Conservation (phyloP, 176 grass and related monocot species). For the Saccharum spontaneum region DNA sequence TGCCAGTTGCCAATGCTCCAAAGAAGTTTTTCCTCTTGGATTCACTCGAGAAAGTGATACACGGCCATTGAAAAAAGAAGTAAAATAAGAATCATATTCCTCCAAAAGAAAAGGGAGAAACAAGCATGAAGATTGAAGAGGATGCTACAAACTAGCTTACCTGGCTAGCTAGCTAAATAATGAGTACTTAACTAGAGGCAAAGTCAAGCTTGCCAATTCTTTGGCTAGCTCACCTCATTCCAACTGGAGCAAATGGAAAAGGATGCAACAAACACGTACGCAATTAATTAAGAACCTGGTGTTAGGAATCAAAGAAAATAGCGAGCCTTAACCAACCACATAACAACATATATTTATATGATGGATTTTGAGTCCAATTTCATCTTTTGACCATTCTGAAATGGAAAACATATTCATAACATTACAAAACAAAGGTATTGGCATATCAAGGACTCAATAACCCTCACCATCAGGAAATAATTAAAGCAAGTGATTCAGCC, state of each 20-base stretch:
- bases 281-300: neutral
- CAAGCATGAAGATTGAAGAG: neutral
- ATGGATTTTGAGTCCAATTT: neutral
- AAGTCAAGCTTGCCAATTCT: constrained; percentile 39
- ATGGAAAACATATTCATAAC: neutral
- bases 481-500: too few species aligned
- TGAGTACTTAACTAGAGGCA: constrained; percentile 16
- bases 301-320: neutral
- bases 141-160: neutral
- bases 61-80: neutral
- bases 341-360: neutral
- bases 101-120: neutral
- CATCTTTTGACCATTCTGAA: neutral
- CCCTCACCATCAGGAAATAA: too few species aligned
- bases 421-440: too few species aligned
- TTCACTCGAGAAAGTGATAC: constrained; percentile 20
- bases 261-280: neutral
- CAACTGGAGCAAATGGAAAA: neutral
- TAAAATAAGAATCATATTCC: neutral
- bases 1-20: neutral
- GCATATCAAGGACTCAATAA: neutral
- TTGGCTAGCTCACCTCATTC: constrained; percentile 1
- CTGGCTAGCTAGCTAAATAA: neutral
- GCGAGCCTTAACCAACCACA: neutral
- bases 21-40: neutral